phyloP scores from a whole-genome alignment of 2,329 filamentous ascomycete genomes.

The Furcasterigmium furcatum region DNA sequence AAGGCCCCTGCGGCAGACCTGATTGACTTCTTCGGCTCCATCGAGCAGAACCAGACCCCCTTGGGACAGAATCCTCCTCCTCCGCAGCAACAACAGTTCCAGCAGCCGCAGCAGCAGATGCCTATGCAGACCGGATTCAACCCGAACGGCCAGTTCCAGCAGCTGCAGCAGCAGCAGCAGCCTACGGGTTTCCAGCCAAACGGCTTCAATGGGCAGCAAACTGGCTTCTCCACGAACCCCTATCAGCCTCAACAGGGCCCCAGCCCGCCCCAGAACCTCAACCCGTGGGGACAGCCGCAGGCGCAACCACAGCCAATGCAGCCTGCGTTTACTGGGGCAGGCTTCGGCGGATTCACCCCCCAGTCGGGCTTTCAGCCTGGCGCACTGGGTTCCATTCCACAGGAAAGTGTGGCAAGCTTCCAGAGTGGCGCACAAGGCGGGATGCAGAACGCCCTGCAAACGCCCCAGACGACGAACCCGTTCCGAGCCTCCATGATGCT shows the following conservation, averaged over 20 bases:
- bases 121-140: conserved; percentile 19
- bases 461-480: conserved; percentile 75
- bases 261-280: conserved; percentile 35
- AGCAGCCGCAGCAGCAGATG: conserved; percentile 27
- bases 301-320: conserved; percentile 39
- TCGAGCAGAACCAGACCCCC: conserved; percentile 81
- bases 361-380: conserved; percentile 55
- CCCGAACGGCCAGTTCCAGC: conserved; percentile 27
- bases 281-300: conserved; percentile 25
- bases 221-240: conserved; percentile 35
- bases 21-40: conserved; percentile 93
- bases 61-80: conserved; percentile 45
- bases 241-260: conserved; percentile 35
- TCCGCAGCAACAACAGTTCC: conserved; percentile 26
- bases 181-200: conserved; percentile 32
- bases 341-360: conserved; percentile 79
- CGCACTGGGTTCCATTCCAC: conserved; percentile 53
- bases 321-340: conserved; percentile 62
- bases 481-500: conserved; percentile 89
- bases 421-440: conserved; percentile 29
- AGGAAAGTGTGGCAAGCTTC: conserved; percentile 51
- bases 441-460: conserved; percentile 35
- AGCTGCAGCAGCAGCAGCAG: conserved; percentile 16
- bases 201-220: conserved; percentile 36
- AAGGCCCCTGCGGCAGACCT: conserved; percentile 73